phyloP scores from a whole-genome alignment of 345 rosid genomes.

The Lumnitzera racemosa region DNA sequence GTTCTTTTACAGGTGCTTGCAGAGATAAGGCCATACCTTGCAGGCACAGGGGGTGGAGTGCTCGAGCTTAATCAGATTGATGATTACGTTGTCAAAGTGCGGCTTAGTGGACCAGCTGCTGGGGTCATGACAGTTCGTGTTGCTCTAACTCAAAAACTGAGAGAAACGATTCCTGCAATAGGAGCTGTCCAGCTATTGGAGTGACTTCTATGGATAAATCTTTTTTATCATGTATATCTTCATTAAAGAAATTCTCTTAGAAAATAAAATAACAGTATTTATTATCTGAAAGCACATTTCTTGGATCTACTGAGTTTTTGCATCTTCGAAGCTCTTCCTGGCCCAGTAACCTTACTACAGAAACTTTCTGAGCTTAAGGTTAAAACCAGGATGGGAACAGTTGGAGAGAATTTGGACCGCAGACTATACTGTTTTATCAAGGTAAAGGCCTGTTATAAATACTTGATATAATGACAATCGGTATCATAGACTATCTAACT shows the following conservation, averaged over 20 bases:
- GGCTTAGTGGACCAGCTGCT: conserved; percentile 87
- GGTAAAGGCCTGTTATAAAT: too few relatives aligned
- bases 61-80: conserved; percentile 69
- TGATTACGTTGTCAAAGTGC: conserved; percentile 56
- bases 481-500: too few relatives aligned
- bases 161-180: conserved; percentile 75
- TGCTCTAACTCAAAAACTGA: conserved; percentile 77
- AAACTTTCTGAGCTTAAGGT: too few relatives aligned
- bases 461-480: too few relatives aligned
- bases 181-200: conserved; percentile 79
- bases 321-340: too few relatives aligned
- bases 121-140: conserved; percentile 88
- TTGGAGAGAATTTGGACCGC: too few relatives aligned
- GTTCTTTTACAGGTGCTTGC: conserved; percentile 51
- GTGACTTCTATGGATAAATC: conserved; percentile 14
- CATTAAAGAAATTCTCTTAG: neutral
- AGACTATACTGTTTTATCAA: too few relatives aligned
- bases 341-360: too few relatives aligned
- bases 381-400: too few relatives aligned
- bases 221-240: neutral
- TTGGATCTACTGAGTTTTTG: too few relatives aligned
- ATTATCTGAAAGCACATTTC: too few relatives aligned
- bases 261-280: too few relatives aligned
- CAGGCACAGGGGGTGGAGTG: conserved; percentile 83
- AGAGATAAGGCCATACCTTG: conserved; percentile 81